Evolutionary conservation across 352 stramenopile genomes (phyloP).

Genomic region (Aphanomyces stellatus): DNA sequence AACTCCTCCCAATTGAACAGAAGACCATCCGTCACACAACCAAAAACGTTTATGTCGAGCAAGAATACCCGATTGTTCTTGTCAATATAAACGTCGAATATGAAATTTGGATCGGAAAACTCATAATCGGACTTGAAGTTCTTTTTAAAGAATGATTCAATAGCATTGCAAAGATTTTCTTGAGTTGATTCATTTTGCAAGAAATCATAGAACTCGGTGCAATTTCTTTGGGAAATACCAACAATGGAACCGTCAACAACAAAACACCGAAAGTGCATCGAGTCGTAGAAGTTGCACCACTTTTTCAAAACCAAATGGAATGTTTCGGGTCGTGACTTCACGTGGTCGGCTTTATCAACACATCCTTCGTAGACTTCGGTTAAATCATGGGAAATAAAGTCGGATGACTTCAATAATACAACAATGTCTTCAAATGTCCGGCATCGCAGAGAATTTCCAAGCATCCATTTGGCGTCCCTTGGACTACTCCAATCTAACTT

Average conservation of each 20-base stretch:
- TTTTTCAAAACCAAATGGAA: slow-evolving; percentile 90
- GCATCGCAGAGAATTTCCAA: slow-evolving; percentile 61
- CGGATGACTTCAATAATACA: slow-evolving; percentile 68
- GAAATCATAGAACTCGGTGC: slow-evolving; percentile 89
- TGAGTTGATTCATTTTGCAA: slow-evolving; percentile 53
- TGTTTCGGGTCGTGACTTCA: slow-evolving; percentile 10
- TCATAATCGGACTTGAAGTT: slow-evolving; percentile 37
- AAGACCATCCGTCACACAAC: slow-evolving; percentile 85
- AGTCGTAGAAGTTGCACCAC: slow-evolving; percentile 92
- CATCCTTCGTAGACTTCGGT: slow-evolving; percentile 74
- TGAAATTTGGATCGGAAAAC: slow-evolving; percentile 73
- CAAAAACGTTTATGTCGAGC: slow-evolving; percentile 94
- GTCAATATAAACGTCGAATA: slow-evolving; percentile 93
- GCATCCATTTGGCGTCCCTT: slow-evolving; percentile 90
- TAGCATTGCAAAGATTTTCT: slow-evolving; percentile 50
- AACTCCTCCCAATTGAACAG: slow-evolving; percentile 90
- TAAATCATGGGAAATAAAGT: slow-evolving; percentile 89
- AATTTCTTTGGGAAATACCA: slow-evolving; percentile 87
- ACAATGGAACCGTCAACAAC: slow-evolving; percentile 71
- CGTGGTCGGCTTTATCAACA: slow-evolving; percentile 12
- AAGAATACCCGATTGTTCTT: slow-evolving; percentile 87
- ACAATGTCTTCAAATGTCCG: slow-evolving; percentile 76
- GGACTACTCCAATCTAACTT: slow-evolving; percentile 95
- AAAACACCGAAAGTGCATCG: slow-evolving; percentile 94
- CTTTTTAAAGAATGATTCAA: slow-evolving; percentile 52